Evolutionary conservation across 208 protist species (phyloP).

Genomic region (Leishmania turanica): DNA sequence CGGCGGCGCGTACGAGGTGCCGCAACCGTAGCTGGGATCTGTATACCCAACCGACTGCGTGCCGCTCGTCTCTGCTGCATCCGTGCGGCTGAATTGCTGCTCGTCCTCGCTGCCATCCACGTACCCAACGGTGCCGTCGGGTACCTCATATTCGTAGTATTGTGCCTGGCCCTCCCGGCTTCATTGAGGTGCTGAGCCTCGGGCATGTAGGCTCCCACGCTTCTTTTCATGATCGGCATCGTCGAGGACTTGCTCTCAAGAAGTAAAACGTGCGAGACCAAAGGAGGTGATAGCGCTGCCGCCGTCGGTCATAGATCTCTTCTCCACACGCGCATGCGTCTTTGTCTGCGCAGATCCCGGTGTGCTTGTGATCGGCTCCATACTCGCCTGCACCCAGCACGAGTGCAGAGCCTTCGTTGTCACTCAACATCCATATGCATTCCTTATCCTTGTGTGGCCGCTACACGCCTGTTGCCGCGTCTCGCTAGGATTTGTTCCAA

Average conservation of each 20-base stretch:
- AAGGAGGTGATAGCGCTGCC: background rate
- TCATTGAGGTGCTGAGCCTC: background rate
- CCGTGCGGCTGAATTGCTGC: slow-evolving; percentile 20
- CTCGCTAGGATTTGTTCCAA: background rate
- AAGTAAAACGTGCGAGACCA: background rate
- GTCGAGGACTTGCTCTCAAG: background rate
- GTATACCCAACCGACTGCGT: slow-evolving; percentile 10
- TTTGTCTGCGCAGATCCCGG: background rate
- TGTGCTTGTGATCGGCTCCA: no score
- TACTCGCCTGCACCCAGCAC: background rate
- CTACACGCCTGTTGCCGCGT: background rate
- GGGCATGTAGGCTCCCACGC: slow-evolving; percentile 26
- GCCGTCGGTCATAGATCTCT: background rate
- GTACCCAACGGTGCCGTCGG: slow-evolving; percentile 30
- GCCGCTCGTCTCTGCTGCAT: background rate
- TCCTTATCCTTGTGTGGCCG: background rate
- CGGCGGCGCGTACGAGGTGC: slow-evolving; percentile 15
- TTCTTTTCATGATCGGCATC: slow-evolving; percentile 2
- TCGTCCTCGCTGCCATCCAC: slow-evolving; percentile 14
- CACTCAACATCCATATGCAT: background rate
- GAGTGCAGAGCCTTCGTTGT: background rate
- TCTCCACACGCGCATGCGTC: slow-evolving; percentile 14
- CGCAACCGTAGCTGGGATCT: slow-evolving; percentile 13
- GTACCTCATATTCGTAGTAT: slow-evolving; percentile 38
- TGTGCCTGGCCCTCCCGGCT: background rate